These are phyloP conservation scores for Nemophila menziesii DNA, from an alignment of 257 asterid genomes.

Conservation along the genomic window DNA sequence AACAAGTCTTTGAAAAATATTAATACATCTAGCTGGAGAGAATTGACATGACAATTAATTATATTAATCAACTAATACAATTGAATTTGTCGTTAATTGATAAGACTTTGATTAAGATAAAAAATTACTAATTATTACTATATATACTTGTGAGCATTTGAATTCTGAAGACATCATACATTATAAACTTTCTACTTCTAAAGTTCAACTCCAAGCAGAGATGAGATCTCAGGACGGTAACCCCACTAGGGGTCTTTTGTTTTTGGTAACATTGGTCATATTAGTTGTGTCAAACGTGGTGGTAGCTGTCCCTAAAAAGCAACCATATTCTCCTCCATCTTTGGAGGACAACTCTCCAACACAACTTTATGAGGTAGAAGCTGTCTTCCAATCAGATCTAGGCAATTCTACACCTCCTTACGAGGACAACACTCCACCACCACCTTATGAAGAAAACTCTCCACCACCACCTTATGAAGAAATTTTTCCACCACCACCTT, in stretches of 20 bases:
- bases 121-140: constrained; percentile 7
- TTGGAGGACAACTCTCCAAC: too few relatives aligned
- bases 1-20: too few relatives aligned
- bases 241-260: constrained; percentile 27
- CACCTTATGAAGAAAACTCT: constrained; percentile 11
- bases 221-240: constrained; percentile 16
- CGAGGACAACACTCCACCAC: too few relatives aligned
- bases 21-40: too few relatives aligned
- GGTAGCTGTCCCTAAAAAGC: constrained; percentile 38
- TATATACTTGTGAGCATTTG: constrained; percentile 18
- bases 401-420: too few relatives aligned
- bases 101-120: constrained; percentile 31
- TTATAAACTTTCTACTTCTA: constrained; percentile 2
- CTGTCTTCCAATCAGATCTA: too few relatives aligned
- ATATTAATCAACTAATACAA: constrained; percentile 8
- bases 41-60: too few relatives aligned
- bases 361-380: too few relatives aligned
- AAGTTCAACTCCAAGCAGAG: neutral
- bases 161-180: constrained; percentile 4
- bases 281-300: constrained; percentile 28
- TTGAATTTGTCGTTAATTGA: constrained; percentile 21
- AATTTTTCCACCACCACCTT: constrained; percentile 14
- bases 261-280: constrained; percentile 46
- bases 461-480: constrained; percentile 25
- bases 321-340: too few relatives aligned